Evolutionary conservation across 768 basidiomycete genomes (phyloP), one percentile per base, ranked within the genome.

Genomic region (Calvatia gigantea): DNA sequence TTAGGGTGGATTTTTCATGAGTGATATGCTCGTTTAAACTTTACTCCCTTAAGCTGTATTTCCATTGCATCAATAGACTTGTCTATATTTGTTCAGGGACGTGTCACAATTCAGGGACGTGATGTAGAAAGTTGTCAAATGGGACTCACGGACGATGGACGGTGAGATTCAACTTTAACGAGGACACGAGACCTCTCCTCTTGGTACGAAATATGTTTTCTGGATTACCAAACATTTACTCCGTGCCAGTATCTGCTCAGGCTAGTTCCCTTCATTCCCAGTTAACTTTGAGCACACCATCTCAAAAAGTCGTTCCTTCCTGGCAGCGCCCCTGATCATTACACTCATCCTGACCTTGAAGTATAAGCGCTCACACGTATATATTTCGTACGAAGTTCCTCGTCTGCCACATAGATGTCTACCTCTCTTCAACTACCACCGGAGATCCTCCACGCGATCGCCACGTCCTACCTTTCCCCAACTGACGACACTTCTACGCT

Each of bases 361-460:
- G 41, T 23, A 11, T 12, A 25, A 4, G 41, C 41, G 19, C 41
- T 15, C 19, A 42, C 21, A 42, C 19, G 19, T 42, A 42, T 42
- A 42, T 42, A n/a, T 12, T 21, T 42, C 41, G 14, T 37, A 37
- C 14, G 5, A 37, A 11, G 7, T 11, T 42, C 19, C 27, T 19
- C 37, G 23, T 28, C 50, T 19, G n/a, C 25, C 33, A 2, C 28
- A 12, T 19, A 3, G 9, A 55, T 55, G 54, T 1, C 23, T 42
- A 19, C 45, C 43, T 47, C 45, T 31, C 54, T 41, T 19, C 51
- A 19, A 6, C 41, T 55, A 4, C 54, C 54, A 28, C 33, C 45
- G 2, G 54, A 55, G 29, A 47, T 55, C 25, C 44, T 55, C 27
- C 45, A 55, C 45, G 32, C 33, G 21, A 55, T 55, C 12, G 29